Base-by-base conservation (phyloP, 2,329 filamentous ascomycete genomes). In the Fusarium pininemorale region DNA sequence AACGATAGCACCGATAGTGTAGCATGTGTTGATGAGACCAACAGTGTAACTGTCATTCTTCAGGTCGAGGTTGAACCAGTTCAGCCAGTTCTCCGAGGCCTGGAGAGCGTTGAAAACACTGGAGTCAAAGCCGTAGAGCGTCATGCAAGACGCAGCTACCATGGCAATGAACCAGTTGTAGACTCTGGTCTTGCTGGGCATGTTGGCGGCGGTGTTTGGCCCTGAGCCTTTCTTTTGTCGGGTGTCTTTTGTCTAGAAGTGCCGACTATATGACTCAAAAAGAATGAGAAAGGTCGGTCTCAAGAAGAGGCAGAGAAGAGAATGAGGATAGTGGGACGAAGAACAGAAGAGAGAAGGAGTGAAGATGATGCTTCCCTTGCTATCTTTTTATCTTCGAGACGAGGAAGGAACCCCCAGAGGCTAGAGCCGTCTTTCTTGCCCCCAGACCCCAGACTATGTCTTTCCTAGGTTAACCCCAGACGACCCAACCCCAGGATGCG, bases 41-140 rank as follows among this genome's bases (percentile, higher is more conserved):
- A 87, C 82, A 18, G 85, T 78, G 70, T 87, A 84, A 35, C 82
- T 81, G 69, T 86, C 84, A n/a, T 66, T 75, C 67, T 84, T 81
- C 13, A 78, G 61, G 66, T 86, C 79, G 55, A 87, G 78, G 75
- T 91, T 84, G 81, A 93, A 92, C 83, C 87, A 93, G 24, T 83
- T 83, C 18, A 90, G 83, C 91, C 92, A 94, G 79, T 93, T 88
- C 20, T 89, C 81, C 3, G 90, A 92, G 38, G 89, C 90, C 81
- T 93, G 91, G 11, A 93, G 88, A 10, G 91, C 90, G 80, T 94
- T 94, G 85, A 91, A 94, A 53, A 93, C 91, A 42, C 90, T 92
- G 4, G 91, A 91, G 86, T 93, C 92, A 79, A 93, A 93, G 65
- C 92, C 92, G 79, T 93, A 93, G 50, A 94, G 85, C 28, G 93